Evolutionary conservation across 108 stramenopile species (phyloP).

Genomic region (Hondaea fermentalgiana): DNA sequence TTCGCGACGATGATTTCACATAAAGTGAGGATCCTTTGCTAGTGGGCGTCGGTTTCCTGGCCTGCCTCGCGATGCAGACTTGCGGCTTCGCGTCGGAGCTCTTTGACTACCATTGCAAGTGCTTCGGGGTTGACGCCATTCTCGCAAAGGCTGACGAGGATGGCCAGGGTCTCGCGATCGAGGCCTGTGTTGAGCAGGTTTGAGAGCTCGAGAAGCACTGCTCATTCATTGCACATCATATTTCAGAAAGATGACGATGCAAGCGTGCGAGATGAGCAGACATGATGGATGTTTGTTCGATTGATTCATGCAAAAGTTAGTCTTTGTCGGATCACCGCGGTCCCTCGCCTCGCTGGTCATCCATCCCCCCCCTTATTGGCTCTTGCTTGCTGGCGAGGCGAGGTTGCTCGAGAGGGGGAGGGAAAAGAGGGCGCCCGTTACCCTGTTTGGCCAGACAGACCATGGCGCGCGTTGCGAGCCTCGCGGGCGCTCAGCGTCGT

Average conservation of each 20-base stretch:
- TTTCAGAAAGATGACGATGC: too few species aligned
- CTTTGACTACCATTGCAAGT: slow-evolving; percentile 20
- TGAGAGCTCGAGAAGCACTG: not conserved
- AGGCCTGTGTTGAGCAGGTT: slow-evolving; percentile 12
- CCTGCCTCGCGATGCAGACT: not conserved
- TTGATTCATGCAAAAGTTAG: too few species aligned
- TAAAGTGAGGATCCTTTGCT: not conserved
- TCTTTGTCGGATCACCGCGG: too few species aligned
- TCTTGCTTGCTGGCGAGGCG: too few species aligned
- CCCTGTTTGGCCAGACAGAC: too few species aligned
- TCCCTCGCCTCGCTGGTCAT: not conserved
- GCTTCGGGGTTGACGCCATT: slow-evolving; percentile 23
- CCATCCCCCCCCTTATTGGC: not conserved
- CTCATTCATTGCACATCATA: not conserved
- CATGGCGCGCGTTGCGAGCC: not conserved
- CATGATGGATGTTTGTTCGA: too few species aligned
- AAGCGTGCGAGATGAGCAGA: too few species aligned
- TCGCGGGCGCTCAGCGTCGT: not conserved
- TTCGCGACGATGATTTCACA: not conserved
- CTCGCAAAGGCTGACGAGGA: slow-evolving; percentile 21
- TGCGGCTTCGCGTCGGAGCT: slow-evolving; percentile 22
- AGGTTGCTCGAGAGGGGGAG: too few species aligned
- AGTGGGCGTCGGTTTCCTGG: not conserved
- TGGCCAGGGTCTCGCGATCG: not conserved
- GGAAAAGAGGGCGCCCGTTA: too few species aligned